Evolutionary conservation across 371 early-diverging fungal species (phyloP).

Genomic region (Rhizomucor miehei): DNA sequence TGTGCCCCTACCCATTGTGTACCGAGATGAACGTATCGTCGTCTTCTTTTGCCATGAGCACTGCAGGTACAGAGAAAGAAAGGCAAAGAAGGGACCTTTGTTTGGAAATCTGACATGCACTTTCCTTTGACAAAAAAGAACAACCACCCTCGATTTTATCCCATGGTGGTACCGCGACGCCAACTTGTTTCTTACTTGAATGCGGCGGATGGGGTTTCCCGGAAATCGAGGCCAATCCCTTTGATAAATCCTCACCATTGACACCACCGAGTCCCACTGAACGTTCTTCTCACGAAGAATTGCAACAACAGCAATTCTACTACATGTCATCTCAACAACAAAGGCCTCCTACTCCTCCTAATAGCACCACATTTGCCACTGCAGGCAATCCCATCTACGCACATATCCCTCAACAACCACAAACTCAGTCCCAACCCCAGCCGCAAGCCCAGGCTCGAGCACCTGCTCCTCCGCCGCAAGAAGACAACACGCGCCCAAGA

Average conservation of each 20-base stretch:
- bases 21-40: too few species aligned
- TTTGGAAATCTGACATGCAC: neutral
- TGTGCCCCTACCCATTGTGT: too few species aligned
- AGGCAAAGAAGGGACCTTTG: neutral
- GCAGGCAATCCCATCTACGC: neutral
- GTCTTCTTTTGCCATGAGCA: too few species aligned
- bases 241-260: conserved; percentile 1
- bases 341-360: neutral
- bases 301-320: conserved; percentile 1
- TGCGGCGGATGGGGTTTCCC: conserved; percentile 2
- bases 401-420: neutral
- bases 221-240: neutral
- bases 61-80: neutral
- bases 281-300: neutral
- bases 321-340: neutral
- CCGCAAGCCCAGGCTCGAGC: neutral
- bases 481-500: neutral
- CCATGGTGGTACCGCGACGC: conserved; percentile 2
- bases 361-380: neutral
- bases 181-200: conserved; percentile 12
- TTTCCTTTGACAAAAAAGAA: conserved; percentile 10
- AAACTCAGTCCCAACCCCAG: neutral
- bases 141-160: conserved; percentile 6
- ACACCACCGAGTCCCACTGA: conserved; percentile 1
- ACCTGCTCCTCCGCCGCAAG: neutral